Evolutionary conservation across 805 yeast genomes (phyloP).

Genomic region (Kluyveromyces aestuarii): DNA sequence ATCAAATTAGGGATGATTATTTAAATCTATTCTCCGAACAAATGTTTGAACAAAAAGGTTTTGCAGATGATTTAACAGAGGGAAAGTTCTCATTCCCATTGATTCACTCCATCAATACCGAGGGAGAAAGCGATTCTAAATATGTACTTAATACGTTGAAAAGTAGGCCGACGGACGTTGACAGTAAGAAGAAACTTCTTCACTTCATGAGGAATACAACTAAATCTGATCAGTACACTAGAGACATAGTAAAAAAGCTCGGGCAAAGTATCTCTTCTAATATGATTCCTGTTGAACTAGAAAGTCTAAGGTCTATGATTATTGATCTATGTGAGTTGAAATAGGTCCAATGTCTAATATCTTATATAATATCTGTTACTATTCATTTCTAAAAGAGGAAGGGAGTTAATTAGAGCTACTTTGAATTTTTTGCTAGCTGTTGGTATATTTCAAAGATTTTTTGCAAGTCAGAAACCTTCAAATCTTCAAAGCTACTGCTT

Average conservation of each 20-base stretch:
- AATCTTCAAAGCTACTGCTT: constrained; percentile 22
- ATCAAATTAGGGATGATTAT: constrained; percentile 82
- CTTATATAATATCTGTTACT: background rate
- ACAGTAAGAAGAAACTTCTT: constrained; percentile 43
- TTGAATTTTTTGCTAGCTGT: constrained; percentile 6
- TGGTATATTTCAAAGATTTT: constrained; percentile 25
- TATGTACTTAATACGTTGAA: constrained; percentile 39
- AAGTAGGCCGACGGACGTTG: constrained; percentile 41
- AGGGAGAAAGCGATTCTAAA: constrained; percentile 28
- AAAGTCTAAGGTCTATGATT: constrained; percentile 3
- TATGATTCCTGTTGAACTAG: background rate
- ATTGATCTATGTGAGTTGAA: background rate
- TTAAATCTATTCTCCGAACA: constrained; percentile 46
- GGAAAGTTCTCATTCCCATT: constrained; percentile 87
- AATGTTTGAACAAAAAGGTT: constrained; percentile 58
- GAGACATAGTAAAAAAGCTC: constrained; percentile 12
- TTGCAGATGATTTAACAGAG: constrained; percentile 79
- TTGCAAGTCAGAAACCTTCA: constrained; percentile 20
- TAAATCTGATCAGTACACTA: constrained; percentile 22
- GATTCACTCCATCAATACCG: constrained; percentile 44
- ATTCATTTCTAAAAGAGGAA: background rate
- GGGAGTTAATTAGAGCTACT: background rate
- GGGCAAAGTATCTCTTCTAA: constrained; percentile 1
- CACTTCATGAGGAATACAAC: constrained; percentile 33
- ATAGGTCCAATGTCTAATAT: background rate